phyloP scores from a whole-genome alignment of 352 stramenopile species.

The Phytopythium montanum region DNA sequence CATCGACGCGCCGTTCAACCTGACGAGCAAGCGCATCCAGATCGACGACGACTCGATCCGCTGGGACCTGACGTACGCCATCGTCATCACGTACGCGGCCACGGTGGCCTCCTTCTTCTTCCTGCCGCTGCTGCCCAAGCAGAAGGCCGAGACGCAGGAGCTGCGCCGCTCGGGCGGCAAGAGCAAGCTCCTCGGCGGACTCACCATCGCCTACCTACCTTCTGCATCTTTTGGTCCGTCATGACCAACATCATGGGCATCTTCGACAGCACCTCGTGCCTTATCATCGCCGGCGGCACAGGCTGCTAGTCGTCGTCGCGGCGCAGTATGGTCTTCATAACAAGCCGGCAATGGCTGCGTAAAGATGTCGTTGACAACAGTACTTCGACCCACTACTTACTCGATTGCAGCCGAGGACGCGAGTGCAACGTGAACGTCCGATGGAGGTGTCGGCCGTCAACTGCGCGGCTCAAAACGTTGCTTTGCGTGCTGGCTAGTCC shows the following conservation, averaged over 20 bases:
- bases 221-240: slow-evolving; percentile 49
- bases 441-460: neutral
- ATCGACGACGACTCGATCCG: slow-evolving; percentile 38
- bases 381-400: too few relatives aligned
- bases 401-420: too few relatives aligned
- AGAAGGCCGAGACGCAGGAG: slow-evolving; percentile 58
- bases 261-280: slow-evolving; percentile 45
- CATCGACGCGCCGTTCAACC: slow-evolving; percentile 33
- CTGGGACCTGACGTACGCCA: slow-evolving; percentile 42
- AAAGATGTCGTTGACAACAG: too few relatives aligned
- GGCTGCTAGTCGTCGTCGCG: too few relatives aligned
- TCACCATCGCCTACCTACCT: slow-evolving; percentile 37
- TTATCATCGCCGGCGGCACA: slow-evolving; percentile 43
- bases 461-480: neutral
- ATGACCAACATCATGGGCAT: slow-evolving; percentile 59
- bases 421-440: neutral
- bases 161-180: slow-evolving; percentile 54
- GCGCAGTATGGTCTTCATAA: too few relatives aligned
- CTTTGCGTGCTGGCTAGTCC: neutral
- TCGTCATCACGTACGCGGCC: slow-evolving; percentile 45
- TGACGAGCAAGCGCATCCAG: slow-evolving; percentile 40
- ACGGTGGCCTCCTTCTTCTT: slow-evolving; percentile 47
- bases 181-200: slow-evolving; percentile 36
- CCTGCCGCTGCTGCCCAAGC: slow-evolving; percentile 46
- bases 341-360: too few relatives aligned